A percentile compares a stretch with the other conserved stretches of the same genome.
Evolutionary conservation across 2,329 filamentous ascomycete genomes (phyloP).

Genomic region (Colletotrichum theobromicola): DNA sequence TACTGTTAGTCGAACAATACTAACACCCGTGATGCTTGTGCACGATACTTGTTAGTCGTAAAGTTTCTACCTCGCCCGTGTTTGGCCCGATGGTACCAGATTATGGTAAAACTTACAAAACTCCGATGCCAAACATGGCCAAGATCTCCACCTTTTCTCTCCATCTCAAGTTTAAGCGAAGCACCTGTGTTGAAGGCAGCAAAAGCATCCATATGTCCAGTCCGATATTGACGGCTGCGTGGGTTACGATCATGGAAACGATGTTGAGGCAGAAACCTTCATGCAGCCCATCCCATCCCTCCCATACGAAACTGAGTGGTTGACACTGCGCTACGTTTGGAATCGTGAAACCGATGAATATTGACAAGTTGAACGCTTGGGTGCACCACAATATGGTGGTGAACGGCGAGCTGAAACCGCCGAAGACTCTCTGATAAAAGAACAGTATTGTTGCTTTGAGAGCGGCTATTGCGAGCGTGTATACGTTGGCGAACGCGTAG

Average conservation of each 20-base stretch:
- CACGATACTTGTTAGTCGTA: accelerated
- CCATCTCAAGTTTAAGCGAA: constrained; percentile 34
- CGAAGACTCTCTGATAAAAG: constrained; percentile 42
- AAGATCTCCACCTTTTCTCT: constrained; percentile 40
- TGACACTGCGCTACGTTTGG: constrained; percentile 44
- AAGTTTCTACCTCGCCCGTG: neutral
- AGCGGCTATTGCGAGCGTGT: constrained; percentile 39
- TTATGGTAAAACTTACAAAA: constrained; percentile 3
- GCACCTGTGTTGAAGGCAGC: constrained; percentile 42
- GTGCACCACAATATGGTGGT: constrained; percentile 26
- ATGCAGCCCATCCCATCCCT: constrained; percentile 33
- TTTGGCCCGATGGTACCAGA: neutral
- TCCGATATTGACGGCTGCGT: constrained; percentile 47
- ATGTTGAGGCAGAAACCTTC: constrained; percentile 39
- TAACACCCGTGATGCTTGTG: constrained; percentile 38
- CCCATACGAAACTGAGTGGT: constrained; percentile 49
- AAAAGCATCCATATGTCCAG: constrained; percentile 47
- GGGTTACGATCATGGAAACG: constrained; percentile 41
- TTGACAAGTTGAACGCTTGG: neutral
- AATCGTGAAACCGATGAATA: constrained; percentile 32
- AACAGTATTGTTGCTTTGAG: constrained; percentile 40
- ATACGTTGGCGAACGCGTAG: constrained; percentile 8
- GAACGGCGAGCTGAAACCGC: constrained; percentile 30
- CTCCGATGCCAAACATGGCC: constrained; percentile 42
- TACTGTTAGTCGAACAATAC: constrained; percentile 40